Conservation (phyloP, 257 asterid species). For the Fraxinus cuspidata region DNA sequence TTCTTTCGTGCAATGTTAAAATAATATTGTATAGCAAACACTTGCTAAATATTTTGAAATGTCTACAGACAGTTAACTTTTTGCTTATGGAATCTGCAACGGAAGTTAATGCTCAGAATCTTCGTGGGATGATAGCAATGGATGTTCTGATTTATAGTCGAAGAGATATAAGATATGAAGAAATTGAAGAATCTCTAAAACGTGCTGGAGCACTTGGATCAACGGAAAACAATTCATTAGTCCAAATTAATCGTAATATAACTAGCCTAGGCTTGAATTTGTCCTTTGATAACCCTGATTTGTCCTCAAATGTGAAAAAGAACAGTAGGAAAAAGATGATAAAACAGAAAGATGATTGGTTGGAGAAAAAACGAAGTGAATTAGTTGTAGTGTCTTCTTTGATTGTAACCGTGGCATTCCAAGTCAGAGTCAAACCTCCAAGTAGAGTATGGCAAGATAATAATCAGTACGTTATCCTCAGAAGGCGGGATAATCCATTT, state of each 20-base stretch:
- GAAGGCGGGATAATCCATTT: slow-evolving; percentile 16
- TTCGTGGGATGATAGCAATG: slow-evolving; percentile 37
- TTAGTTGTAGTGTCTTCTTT: slow-evolving; percentile 41
- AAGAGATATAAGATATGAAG: slow-evolving; percentile 25
- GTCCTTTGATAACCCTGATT: background rate
- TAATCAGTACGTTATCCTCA: background rate
- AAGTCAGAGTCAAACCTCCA: slow-evolving; percentile 34
- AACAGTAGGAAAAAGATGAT: background rate
- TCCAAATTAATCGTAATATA: background rate
- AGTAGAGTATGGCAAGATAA: slow-evolving; percentile 34
- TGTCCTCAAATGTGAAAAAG: background rate
- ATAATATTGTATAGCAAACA: too few species aligned
- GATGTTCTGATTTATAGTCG: slow-evolving; percentile 34
- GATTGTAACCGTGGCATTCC: slow-evolving; percentile 38
- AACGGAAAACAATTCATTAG: background rate
- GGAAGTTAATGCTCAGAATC: too few species aligned
- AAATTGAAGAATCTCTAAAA: slow-evolving; percentile 34
- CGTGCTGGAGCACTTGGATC: slow-evolving; percentile 27
- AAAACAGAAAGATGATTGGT: slow-evolving; percentile 16
- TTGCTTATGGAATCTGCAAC: too few species aligned
- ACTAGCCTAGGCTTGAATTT: background rate
- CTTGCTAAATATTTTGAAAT: too few species aligned
- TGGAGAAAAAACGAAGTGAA: slow-evolving; percentile 16
- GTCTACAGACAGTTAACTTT: too few species aligned
- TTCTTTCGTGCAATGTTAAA: too few species aligned